Base-by-base conservation (phyloP, 2,329 filamentous ascomycete species). In the Aspergillus neoniger region DNA sequence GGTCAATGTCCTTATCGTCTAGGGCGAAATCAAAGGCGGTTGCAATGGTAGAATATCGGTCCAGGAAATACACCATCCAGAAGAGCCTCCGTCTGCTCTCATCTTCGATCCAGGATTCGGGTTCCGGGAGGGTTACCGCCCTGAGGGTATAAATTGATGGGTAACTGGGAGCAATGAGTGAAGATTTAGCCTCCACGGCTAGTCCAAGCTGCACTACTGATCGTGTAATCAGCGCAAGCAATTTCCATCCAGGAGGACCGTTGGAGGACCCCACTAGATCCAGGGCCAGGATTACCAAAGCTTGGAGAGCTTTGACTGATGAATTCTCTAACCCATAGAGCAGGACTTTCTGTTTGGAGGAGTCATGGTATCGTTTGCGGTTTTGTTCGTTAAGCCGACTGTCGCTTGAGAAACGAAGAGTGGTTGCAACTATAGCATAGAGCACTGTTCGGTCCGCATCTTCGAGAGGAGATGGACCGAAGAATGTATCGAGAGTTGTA, bases 51-150 rank as follows among this genome's bases (percentile, higher is more conserved):
- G 92, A 92, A 72, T 96, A 96, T 53, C 93, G 85, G 73, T 97
- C 93, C 5, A 97, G 82, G 12, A 96, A 79, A 71, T 96, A 97
- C 10, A 96, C 88, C 88, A 96, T 94, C 93, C 93, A 97, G 75
- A 97, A 96, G 1, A 96, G 80, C 25, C 93, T 83, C 28, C 93
- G 85, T 28, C 92, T 83, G 44, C 91, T 90, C 74, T 97, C 93
- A 63, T 96, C 93, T 72, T 96, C 92, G 58, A 96, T 89, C 75
- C 93, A 96, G 63, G 92, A 90, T 54, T 86, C 88, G 0, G 93
- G 85, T 62, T 96, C 92, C 0, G 92, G 90, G 0, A 96, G 81
- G 2, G 94, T 88, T 80, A 93, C 93, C 15, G 92, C 91, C 57
- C 92, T 85, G 48, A 96, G 80, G 0, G 92, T 96, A 72, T 96